These are phyloP conservation scores for Phytophthora uliginosa DNA, from an alignment of 352 stramenopile genomes.

Conservation along the genomic window DNA sequence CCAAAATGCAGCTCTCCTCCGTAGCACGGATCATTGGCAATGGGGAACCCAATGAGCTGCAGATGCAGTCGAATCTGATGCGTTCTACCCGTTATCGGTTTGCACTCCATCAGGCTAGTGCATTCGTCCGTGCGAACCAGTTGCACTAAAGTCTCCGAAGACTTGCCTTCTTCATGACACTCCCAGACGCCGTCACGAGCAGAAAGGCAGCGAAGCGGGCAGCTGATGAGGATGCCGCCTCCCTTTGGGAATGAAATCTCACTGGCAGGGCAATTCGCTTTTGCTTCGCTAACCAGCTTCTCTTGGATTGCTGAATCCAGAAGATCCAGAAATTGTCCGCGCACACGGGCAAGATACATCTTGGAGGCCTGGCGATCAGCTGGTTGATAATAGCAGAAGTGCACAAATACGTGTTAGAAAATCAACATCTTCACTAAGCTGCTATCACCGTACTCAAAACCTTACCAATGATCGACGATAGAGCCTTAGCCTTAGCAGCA, in stretches of 20 bases:
- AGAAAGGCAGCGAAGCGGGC: constrained; percentile 83
- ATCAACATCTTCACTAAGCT: neutral
- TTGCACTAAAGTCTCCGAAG: constrained; percentile 79
- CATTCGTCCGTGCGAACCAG: constrained; percentile 63
- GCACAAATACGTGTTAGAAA: neutral
- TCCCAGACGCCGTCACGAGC: constrained; percentile 88
- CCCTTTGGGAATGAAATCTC: constrained; percentile 65
- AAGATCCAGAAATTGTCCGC: constrained; percentile 84
- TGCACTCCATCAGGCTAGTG: constrained; percentile 94
- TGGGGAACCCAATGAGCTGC: constrained; percentile 93
- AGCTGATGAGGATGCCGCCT: constrained; percentile 77
- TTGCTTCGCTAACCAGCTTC: constrained; percentile 46
- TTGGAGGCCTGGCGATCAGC: constrained; percentile 92
- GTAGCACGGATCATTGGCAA: constrained; percentile 98
- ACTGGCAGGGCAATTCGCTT: constrained; percentile 58
- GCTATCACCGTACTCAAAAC: neutral
- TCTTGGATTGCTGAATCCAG: constrained; percentile 51
- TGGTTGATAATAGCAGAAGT: constrained; percentile 22
- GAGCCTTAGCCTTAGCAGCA: constrained; percentile 68
- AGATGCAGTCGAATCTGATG: constrained; percentile 99
- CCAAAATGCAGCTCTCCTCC: constrained; percentile 95
- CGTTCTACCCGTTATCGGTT: constrained; percentile 96
- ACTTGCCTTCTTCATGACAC: constrained; percentile 85
- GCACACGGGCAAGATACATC: constrained; percentile 96
- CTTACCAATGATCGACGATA: constrained; percentile 82